A percentile compares a stretch with the other conserved stretches of the same genome.
Conservation (phyloP, 495 filamentous ascomycete genomes). For the Aspergillus panamensis region DNA sequence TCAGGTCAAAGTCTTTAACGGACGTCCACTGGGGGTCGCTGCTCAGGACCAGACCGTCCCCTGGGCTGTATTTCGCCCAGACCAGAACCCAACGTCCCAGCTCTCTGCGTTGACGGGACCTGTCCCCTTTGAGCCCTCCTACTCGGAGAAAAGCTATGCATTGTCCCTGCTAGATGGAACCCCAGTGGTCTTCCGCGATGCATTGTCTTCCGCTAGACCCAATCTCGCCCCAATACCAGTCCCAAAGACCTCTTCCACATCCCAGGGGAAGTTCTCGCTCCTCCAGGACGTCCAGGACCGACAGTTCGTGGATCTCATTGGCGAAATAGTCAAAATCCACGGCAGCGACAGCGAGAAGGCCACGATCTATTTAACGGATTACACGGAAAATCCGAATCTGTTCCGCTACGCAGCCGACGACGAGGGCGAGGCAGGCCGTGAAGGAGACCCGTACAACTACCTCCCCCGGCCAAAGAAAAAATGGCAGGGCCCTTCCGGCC, state of each 20-base stretch:
- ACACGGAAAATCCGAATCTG: constrained; percentile 65
- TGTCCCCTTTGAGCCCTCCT: constrained; percentile 24
- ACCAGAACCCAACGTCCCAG: constrained; percentile 24
- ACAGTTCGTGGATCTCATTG: constrained; percentile 66
- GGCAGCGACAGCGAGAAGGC: constrained; percentile 43
- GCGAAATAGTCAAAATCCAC: constrained; percentile 69
- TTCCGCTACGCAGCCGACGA: constrained; percentile 51
- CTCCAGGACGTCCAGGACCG: constrained; percentile 59
- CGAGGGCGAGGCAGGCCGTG: constrained; percentile 29
- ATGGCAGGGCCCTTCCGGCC: constrained; percentile 81
- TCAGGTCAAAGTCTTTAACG: constrained; percentile 28
- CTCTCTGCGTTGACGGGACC: constrained; percentile 33
- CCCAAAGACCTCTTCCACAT: constrained; percentile 8
- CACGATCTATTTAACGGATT: constrained; percentile 81
- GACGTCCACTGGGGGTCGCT: constrained; percentile 28
- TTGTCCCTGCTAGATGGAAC: constrained; percentile 28
- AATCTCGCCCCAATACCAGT: constrained; percentile 18
- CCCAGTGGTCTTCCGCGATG: constrained; percentile 14
- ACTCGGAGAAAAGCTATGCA: constrained; percentile 30
- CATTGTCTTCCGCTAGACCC: not conserved
- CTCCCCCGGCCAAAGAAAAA: constrained; percentile 28
- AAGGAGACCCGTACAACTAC: constrained; percentile 52
- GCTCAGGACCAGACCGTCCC: constrained; percentile 27
- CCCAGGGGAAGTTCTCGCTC: constrained; percentile 54
- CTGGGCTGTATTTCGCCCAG: constrained; percentile 40